Conservation (phyloP, 1,284 basidiomycete genomes). For the Amylostereum chailletii region DNA sequence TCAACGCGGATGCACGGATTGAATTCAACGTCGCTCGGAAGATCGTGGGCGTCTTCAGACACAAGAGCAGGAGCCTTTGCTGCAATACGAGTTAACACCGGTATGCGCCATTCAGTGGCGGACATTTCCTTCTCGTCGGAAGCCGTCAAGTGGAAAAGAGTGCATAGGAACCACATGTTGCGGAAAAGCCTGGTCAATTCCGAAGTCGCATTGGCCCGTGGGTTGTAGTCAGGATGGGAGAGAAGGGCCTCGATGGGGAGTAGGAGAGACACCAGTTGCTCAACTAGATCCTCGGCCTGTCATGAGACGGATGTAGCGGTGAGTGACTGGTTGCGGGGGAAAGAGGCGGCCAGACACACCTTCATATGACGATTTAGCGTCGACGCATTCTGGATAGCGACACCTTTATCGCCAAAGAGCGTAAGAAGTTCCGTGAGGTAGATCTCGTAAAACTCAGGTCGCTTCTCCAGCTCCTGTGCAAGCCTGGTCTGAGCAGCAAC, state of each 20-base stretch:
- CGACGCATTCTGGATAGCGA: conserved; percentile 79
- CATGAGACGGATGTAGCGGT: conserved; percentile 5
- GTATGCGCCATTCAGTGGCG: conserved; percentile 69
- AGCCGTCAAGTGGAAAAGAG: conserved; percentile 70
- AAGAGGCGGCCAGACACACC: conserved; percentile 27
- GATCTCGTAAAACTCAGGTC: conserved; percentile 68
- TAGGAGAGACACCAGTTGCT: conserved; percentile 78
- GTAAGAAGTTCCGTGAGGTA: conserved; percentile 84
- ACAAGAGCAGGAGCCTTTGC: conserved; percentile 84
- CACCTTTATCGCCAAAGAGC: conserved; percentile 87
- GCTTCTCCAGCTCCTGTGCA: conserved; percentile 64
- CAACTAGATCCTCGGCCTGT: conserved; percentile 80
- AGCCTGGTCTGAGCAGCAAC: conserved; percentile 84
- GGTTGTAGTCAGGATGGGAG: conserved; percentile 66
- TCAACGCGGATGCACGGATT: conserved; percentile 90
- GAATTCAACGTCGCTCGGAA: conserved; percentile 88
- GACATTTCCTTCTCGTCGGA: conserved; percentile 39
- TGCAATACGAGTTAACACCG: conserved; percentile 77
- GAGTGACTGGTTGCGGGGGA: background rate
- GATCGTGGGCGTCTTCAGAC: conserved; percentile 75
- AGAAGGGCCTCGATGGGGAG: conserved; percentile 88
- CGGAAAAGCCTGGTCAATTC: conserved; percentile 81
- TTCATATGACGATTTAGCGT: conserved; percentile 57
- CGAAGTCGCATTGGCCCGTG: conserved; percentile 47
- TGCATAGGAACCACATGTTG: conserved; percentile 91